A percentile compares a stretch with the other conserved stretches of the same genome.
Conservation (phyloP, 2,329 filamentous ascomycete genomes). For the Tricladium varicosporioides region DNA sequence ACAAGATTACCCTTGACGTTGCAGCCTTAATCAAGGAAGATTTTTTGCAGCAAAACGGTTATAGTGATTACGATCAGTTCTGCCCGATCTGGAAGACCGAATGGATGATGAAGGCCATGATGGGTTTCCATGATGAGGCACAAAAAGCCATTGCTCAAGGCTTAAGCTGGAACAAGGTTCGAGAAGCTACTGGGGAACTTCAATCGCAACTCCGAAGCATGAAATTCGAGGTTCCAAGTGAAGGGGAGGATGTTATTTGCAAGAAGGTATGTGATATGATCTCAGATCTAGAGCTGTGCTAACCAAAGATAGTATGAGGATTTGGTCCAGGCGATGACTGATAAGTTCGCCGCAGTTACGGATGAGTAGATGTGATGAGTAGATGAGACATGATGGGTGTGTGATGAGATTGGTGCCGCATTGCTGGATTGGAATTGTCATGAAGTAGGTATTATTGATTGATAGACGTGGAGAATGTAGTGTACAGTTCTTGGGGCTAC, state of each 20-base stretch:
- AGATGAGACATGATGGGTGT: neutral
- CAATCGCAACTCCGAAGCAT: constrained; percentile 83
- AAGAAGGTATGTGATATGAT: constrained; percentile 67
- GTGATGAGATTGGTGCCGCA: constrained; percentile 14
- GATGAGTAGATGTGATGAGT: constrained; percentile 67
- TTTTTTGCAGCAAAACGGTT: constrained; percentile 98
- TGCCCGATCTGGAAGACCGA: constrained; percentile 99
- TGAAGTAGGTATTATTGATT: constrained; percentile 21
- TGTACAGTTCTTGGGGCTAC: constrained; percentile 23
- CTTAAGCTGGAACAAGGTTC: constrained; percentile 87
- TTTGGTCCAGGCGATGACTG: constrained; percentile 86
- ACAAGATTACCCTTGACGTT: constrained; percentile 97
- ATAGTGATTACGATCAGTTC: constrained; percentile 99
- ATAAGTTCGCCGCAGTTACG: constrained; percentile 94
- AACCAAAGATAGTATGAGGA: constrained; percentile 71
- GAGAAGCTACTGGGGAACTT: constrained; percentile 84
- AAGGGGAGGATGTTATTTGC: constrained; percentile 75
- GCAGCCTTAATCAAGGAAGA: constrained; percentile 94
- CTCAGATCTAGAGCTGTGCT: constrained; percentile 4
- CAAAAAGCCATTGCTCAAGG: constrained; percentile 94
- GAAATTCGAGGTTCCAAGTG: constrained; percentile 92
- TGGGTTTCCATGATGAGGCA: constrained; percentile 95
- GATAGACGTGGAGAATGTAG: constrained; percentile 27
- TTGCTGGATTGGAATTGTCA: constrained; percentile 21
- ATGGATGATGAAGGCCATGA: constrained; percentile 99